phyloP scores from a whole-genome alignment of 1,139 yeast species.

The Wickerhamomyces sp. region DNA sequence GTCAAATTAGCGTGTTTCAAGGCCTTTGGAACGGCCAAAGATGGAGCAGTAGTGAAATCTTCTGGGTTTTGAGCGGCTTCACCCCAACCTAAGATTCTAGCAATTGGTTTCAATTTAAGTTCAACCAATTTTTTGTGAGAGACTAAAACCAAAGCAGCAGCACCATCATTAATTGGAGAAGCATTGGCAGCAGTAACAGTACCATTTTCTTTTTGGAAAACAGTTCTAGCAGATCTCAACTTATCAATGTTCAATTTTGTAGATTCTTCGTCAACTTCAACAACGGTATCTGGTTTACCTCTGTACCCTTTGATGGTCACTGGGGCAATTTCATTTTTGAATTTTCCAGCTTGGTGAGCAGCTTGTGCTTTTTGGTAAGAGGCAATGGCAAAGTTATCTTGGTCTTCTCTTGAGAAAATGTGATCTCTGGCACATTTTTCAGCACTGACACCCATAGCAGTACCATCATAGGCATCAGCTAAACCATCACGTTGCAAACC shows the following conservation, averaged over 20 bases:
- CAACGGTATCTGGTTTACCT: conserved; percentile 82
- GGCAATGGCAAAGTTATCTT: conserved; percentile 63
- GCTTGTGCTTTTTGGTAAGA: conserved; percentile 76
- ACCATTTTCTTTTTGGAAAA: conserved; percentile 86
- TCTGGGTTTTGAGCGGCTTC: conserved; percentile 95
- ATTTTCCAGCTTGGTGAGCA: conserved; percentile 79
- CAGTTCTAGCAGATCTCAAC: conserved; percentile 81
- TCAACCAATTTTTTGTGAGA: conserved; percentile 80
- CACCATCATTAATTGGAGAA: conserved; percentile 94
- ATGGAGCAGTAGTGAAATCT: conserved; percentile 93
- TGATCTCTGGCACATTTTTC: conserved; percentile 89
- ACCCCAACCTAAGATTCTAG: conserved; percentile 90
- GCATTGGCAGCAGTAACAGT: conserved; percentile 97
- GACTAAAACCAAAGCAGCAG: conserved; percentile 86
- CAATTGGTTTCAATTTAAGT: conserved; percentile 82
- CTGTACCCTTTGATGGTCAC: conserved; percentile 83
- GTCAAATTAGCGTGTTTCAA: conserved; percentile 75
- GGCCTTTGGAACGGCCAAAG: conserved; percentile 93
- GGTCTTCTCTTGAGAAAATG: conserved; percentile 59
- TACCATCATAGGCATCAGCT: conserved; percentile 79
- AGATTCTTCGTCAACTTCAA: conserved; percentile 68
- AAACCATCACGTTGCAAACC: conserved; percentile 91
- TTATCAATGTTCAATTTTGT: conserved; percentile 70
- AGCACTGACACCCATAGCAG: conserved; percentile 94
- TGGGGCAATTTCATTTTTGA: conserved; percentile 76